Base-by-base conservation (phyloP, 2,329 filamentous ascomycete species). In the Diaporthe batatas region DNA sequence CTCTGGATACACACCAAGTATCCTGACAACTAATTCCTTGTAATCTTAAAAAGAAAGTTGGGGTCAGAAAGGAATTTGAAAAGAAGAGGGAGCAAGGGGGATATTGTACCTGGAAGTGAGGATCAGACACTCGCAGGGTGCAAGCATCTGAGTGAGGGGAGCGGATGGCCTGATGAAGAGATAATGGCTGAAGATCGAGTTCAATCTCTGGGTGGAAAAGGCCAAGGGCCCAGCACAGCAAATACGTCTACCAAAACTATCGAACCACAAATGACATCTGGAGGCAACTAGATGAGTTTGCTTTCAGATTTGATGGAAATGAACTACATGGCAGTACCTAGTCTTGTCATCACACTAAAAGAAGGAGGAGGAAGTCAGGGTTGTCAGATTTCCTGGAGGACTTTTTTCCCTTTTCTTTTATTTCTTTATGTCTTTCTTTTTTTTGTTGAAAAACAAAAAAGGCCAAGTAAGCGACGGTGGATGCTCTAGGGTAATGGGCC, bases 1-100 rank as follows among this genome's bases (percentile, higher is more conserved):
- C 21, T 53, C 62, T 39, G 62, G 44, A 39, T 53, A 32, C 14
- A 53, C 5, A 25, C 62, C 32, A 39, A 47, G 21, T 64, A 64
- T 64, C 8, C 5, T 64, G 47, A 16, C n/a, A 39, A 39, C n/a
- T 67, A 39, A n/a, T 25, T 12, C n/a, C 32, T 67, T 53, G 44
- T 53, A 21, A 29, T 25, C 32, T 29, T 39, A 53, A 51, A 39
- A 49, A n/a, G 21, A 25, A n/a, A n/a, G 2, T 21, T 25, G n/a
- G 0, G 16, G 3, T 42, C 16, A 6, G 2, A 42, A 47, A 39
- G 36, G 36, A n/a, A 47, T 7, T n/a, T 21, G 8, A 47, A 21
- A 47, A 47, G 3, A 25, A 7, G 44, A 18, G 6, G n/a, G 10
- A 18, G 36, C 51, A 39, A 25, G 29, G 11, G 21, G 51, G 25